Percentiles rank a stretch among this genome's conserved stretches.
phyloP scores from a whole-genome alignment of 495 filamentous ascomycete species.

The Usnea hakonensis region DNA sequence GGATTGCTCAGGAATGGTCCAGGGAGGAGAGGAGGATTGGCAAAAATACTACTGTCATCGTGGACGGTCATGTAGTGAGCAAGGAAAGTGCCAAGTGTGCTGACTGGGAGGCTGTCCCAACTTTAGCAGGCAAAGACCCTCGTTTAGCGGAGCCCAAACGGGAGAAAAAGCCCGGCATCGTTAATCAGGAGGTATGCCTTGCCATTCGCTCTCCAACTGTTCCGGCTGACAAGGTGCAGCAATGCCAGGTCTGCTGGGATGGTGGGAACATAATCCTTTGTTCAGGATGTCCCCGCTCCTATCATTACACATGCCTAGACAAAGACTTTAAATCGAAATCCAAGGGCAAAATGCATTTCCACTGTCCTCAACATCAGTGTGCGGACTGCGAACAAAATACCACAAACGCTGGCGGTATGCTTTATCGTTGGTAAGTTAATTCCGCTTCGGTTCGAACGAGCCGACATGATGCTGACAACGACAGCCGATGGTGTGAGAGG shows the following conservation, averaged over 20 bases:
- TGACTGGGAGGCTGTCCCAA: constrained; percentile 52
- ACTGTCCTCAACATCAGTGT: constrained; percentile 55
- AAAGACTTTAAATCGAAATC: constrained; percentile 31
- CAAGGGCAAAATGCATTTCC: constrained; percentile 35
- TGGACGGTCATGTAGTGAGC: constrained; percentile 52
- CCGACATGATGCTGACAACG: too few relatives aligned
- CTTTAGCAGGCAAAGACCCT: constrained; percentile 48
- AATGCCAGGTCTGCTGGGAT: constrained; percentile 51
- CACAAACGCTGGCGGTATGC: constrained; percentile 48
- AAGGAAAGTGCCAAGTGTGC: constrained; percentile 50
- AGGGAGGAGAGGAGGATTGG: constrained; percentile 44
- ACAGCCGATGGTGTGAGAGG: constrained; percentile 47
- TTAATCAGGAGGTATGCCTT: constrained; percentile 40
- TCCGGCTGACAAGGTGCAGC: constrained; percentile 22
- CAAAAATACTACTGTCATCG: constrained; percentile 53
- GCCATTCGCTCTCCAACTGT: not conserved
- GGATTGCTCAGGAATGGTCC: constrained; percentile 38
- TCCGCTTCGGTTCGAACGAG: too few relatives aligned
- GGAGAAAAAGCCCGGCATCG: constrained; percentile 36
- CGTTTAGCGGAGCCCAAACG: constrained; percentile 39
- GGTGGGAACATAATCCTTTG: constrained; percentile 42
- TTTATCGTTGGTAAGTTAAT: constrained; percentile 39
- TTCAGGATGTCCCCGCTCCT: constrained; percentile 48
- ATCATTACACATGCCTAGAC: constrained; percentile 47
- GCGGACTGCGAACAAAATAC: constrained; percentile 47